A percentile compares a stretch with the other conserved stretches of the same genome.
These are phyloP conservation scores for Carex kokanica DNA, from an alignment of 176 grass and related monocot species.

Conservation along the genomic window DNA sequence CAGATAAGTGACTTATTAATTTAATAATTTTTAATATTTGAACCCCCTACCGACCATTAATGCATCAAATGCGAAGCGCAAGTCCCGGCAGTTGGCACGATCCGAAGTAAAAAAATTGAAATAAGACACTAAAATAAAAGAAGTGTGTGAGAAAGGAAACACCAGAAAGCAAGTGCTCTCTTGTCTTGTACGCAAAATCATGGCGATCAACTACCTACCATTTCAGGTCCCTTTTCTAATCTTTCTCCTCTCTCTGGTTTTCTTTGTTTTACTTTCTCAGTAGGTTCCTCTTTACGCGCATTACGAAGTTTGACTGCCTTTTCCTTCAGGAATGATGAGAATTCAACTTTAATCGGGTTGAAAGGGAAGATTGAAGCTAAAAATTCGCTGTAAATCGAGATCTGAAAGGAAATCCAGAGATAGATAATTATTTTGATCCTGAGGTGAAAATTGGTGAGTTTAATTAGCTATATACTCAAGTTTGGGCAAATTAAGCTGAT, in stretches of 20 bases:
- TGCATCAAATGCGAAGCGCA: neutral
- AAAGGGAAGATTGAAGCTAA: neutral
- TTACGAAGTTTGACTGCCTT: constrained; percentile 12
- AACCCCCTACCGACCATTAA: neutral
- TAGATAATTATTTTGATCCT: neutral
- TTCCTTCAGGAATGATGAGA: neutral
- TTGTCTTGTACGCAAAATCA: constrained; percentile 27
- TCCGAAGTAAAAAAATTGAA: neutral
- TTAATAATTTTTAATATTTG: neutral
- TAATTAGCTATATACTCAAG: neutral
- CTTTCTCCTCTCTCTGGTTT: neutral
- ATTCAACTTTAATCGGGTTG: neutral
- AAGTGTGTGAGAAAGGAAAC: neutral
- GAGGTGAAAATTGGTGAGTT: constrained; percentile 6
- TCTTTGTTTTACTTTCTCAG: neutral
- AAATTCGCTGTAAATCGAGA: neutral
- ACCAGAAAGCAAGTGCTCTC: neutral
- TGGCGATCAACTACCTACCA: neutral
- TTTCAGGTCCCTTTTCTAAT: neutral
- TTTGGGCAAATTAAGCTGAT: neutral
- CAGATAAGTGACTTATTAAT: neutral
- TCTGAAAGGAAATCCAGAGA: constrained; percentile 17
- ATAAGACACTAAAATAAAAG: neutral
- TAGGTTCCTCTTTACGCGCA: constrained; percentile 6
- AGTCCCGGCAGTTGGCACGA: neutral